Conservation (phyloP, 805 yeast species). For the Suhomyces sp. region DNA sequence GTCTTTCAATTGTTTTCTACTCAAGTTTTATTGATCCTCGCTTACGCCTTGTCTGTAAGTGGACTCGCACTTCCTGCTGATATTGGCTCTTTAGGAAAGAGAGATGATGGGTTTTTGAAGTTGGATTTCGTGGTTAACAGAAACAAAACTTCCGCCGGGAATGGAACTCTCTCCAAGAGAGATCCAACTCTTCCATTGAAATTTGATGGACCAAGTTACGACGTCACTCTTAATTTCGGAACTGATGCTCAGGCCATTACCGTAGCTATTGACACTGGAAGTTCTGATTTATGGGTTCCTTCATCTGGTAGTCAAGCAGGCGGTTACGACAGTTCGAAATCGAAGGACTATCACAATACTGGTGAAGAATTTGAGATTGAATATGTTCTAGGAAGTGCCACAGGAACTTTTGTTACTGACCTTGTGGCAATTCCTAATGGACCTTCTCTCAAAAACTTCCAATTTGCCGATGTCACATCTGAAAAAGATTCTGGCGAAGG, state of each 20-base stretch:
- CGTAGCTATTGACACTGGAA: constrained; percentile 5
- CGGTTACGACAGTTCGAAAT: constrained; percentile 1
- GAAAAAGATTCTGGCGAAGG: too few species aligned
- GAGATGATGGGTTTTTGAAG: not conserved
- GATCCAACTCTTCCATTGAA: too few species aligned
- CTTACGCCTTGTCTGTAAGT: not conserved
- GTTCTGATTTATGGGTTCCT: constrained; percentile 11
- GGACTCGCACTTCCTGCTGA: not conserved
- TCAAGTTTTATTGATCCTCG: not conserved
- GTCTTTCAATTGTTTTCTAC: not conserved
- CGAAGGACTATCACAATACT: not conserved
- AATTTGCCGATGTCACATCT: constrained; percentile 9
- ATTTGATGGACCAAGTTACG: not conserved
- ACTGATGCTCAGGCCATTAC: not conserved
- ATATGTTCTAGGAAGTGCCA: constrained; percentile 1
- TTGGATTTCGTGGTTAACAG: not conserved
- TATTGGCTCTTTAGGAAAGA: not conserved
- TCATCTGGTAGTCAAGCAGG: constrained; percentile 1
- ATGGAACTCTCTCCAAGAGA: not conserved
- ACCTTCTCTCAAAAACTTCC: constrained; percentile 1
- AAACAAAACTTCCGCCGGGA: not conserved
- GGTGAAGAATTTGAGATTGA: not conserved
- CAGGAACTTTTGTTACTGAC: constrained; percentile 9
- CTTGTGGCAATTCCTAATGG: constrained; percentile 5
- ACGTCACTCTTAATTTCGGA: constrained; percentile 6